A percentile compares a stretch with the other conserved stretches of the same genome.
These are phyloP conservation scores for Breviolum minutum DNA, from an alignment of 73 alveolate genomes.

Conservation along the genomic window DNA sequence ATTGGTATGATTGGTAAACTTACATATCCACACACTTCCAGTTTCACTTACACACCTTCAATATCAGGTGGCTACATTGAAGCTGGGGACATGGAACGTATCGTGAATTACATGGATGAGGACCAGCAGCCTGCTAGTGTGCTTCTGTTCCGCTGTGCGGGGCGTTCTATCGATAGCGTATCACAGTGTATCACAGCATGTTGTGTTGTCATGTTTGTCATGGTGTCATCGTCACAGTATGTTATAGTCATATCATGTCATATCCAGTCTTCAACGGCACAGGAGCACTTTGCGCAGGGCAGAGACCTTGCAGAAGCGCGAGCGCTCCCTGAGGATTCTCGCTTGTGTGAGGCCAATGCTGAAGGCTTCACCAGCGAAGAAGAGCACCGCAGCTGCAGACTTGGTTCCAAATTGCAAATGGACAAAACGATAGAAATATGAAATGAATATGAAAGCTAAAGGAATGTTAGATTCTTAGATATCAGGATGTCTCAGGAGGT, in stretches of 20 bases:
- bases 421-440: not conserved
- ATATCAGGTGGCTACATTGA: conserved; percentile 47
- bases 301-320: conserved; percentile 75
- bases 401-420: not conserved
- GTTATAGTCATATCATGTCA: not conserved
- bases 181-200: too few relatives aligned
- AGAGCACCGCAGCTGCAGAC: conserved; percentile 7
- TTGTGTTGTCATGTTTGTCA: not conserved
- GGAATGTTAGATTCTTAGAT: not conserved
- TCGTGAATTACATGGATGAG: conserved; percentile 77
- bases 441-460: not conserved
- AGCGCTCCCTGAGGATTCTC: conserved; percentile 72
- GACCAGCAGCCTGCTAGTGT: not conserved
- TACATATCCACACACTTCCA: not conserved
- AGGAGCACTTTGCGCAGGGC: conserved; percentile 87
- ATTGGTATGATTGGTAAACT: not conserved
- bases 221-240: not conserved
- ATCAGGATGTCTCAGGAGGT: too few relatives aligned
- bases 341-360: not conserved
- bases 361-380: conserved; percentile 35
- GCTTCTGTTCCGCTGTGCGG: not conserved
- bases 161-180: not conserved
- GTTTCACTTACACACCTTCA: not conserved
- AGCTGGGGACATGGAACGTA: conserved; percentile 88
- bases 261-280: not conserved